phyloP scores from a whole-genome alignment of 441 rosid species.

The Capsella rubella region DNA sequence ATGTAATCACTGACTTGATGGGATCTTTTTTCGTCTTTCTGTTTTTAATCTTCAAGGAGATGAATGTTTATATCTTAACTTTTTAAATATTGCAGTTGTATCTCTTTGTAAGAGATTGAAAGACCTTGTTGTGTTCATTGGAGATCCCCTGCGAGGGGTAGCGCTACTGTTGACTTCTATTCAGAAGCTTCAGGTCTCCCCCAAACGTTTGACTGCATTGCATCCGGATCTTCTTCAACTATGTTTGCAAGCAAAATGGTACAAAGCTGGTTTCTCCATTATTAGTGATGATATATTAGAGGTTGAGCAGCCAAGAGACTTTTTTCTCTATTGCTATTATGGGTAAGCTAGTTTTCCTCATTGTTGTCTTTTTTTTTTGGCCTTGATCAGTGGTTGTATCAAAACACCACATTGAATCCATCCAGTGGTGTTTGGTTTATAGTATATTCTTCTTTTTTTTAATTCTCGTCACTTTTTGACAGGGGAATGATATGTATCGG shows the following conservation, averaged over 20 bases:
- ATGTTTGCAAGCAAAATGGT: constrained; percentile 77
- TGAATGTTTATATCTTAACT: constrained; percentile 3
- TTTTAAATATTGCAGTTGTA: constrained; percentile 58
- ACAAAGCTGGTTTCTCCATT: constrained; percentile 77
- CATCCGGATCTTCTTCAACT: constrained; percentile 95
- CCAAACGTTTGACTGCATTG: constrained; percentile 80
- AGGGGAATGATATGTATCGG: constrained; percentile 99
- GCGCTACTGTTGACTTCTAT: constrained; percentile 74
- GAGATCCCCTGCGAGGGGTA: constrained; percentile 79
- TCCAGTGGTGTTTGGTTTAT: background rate
- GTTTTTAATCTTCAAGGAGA: constrained; percentile 21
- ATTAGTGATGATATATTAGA: constrained; percentile 87
- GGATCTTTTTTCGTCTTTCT: constrained; percentile 10
- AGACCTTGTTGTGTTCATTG: constrained; percentile 71
- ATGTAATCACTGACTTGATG: constrained; percentile 50
- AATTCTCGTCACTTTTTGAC: constrained; percentile 28
- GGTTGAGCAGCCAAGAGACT: constrained; percentile 88
- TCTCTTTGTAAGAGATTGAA: constrained; percentile 84
- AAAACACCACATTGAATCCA: background rate
- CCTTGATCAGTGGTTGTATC: background rate
- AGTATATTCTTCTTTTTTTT: background rate
- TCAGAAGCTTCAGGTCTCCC: constrained; percentile 72
- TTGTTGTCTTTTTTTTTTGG: background rate
- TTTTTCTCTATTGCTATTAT: constrained; percentile 89
- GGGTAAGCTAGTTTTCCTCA: constrained; percentile 66